Evolutionary conservation across 2,329 filamentous ascomycete genomes (phyloP).

Genomic region (Alternaria panax): DNA sequence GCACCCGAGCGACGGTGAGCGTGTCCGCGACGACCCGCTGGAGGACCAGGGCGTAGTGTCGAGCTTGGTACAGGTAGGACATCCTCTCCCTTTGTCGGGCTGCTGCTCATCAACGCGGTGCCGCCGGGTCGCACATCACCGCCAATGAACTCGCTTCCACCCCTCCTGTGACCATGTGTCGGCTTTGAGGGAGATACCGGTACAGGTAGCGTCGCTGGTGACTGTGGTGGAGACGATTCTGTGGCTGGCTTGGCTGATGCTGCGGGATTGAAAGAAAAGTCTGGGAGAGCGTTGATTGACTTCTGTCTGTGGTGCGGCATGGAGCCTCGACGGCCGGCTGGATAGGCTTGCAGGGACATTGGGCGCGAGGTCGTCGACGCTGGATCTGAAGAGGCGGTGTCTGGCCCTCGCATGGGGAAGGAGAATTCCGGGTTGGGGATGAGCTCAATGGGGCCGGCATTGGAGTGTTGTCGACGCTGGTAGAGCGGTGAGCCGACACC

Average conservation of each 20-base stretch:
- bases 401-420: slow-evolving; percentile 53
- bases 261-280: slow-evolving; percentile 59
- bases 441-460: slow-evolving; percentile 52
- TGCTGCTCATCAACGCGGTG: slow-evolving; percentile 70
- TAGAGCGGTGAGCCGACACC: slow-evolving; percentile 48
- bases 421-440: slow-evolving; percentile 58
- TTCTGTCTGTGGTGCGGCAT: slow-evolving; percentile 49
- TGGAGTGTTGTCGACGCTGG: slow-evolving; percentile 44
- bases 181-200: slow-evolving; percentile 61
- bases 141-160: slow-evolving; percentile 86
- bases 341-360: slow-evolving; percentile 49
- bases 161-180: slow-evolving; percentile 71
- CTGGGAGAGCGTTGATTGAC: slow-evolving; percentile 55
- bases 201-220: slow-evolving; percentile 47
- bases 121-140: slow-evolving; percentile 64
- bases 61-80: slow-evolving; percentile 64
- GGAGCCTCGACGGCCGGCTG: slow-evolving; percentile 43
- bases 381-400: slow-evolving; percentile 38
- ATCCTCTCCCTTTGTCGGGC: slow-evolving; percentile 71
- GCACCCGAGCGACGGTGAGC: slow-evolving; percentile 81
- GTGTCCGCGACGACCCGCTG: slow-evolving; percentile 70
- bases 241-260: slow-evolving; percentile 44
- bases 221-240: slow-evolving; percentile 47
- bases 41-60: slow-evolving; percentile 57
- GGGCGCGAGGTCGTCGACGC: slow-evolving; percentile 45